Conservation (phyloP, 1,284 basidiomycete genomes). For the Boletellus deceptivus region DNA sequence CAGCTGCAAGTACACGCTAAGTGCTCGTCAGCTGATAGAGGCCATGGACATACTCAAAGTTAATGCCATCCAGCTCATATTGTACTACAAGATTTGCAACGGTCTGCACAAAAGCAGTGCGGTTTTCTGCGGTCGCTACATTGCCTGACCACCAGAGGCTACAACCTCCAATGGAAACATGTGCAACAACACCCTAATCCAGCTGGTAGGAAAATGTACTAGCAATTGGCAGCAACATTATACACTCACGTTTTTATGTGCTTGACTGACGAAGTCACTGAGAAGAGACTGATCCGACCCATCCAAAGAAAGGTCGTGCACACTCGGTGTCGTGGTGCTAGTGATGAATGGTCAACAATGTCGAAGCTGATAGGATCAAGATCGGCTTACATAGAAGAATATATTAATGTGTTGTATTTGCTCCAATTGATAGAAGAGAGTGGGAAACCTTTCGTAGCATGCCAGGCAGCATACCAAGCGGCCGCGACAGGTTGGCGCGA, state of each 20-base stretch:
- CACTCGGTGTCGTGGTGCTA: conserved; percentile 44
- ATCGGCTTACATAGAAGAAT: conserved; percentile 37
- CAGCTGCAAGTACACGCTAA: conserved; percentile 27
- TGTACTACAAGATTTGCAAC: conserved; percentile 55
- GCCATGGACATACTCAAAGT: conserved; percentile 20
- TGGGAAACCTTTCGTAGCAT: conserved; percentile 40
- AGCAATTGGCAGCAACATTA: background rate
- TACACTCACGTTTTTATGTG: conserved; percentile 42
- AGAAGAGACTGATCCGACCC: conserved; percentile 40
- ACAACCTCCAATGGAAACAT: conserved; percentile 77
- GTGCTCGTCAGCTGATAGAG: background rate
- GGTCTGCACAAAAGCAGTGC: conserved; percentile 68
- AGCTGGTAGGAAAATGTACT: background rate
- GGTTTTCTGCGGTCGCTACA: conserved; percentile 54
- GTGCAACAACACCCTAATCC: conserved; percentile 58
- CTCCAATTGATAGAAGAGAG: conserved; percentile 44
- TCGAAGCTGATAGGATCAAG: background rate
- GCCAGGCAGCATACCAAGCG: conserved; percentile 42
- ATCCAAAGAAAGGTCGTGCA: conserved; percentile 40
- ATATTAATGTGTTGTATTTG: conserved; percentile 52
- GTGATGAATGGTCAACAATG: background rate
- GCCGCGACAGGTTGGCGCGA: conserved; percentile 8
- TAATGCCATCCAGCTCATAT: conserved; percentile 41
- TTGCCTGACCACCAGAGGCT: conserved; percentile 67
- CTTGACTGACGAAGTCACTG: conserved; percentile 50